Conservation (phyloP, 2,329 filamentous ascomycete genomes). For the Trichoderma asperellum region DNA sequence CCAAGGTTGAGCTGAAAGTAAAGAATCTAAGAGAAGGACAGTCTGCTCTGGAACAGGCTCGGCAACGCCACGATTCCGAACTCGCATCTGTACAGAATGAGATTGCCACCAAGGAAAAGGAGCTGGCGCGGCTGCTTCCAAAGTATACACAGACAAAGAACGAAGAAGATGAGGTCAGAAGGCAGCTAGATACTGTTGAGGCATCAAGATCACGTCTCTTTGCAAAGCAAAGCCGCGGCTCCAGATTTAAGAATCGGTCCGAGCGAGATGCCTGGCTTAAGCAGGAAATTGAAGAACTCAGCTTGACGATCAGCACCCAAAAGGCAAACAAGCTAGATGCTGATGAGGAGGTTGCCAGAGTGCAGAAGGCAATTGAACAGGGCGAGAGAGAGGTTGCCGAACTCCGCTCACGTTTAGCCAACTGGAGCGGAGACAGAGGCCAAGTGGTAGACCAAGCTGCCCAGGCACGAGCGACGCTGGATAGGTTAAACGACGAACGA, state of each 20-base stretch:
- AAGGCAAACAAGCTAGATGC: constrained; percentile 85
- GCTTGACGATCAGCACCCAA: constrained; percentile 74
- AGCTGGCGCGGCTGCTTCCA: constrained; percentile 76
- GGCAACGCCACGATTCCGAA: constrained; percentile 71
- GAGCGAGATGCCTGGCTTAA: constrained; percentile 85
- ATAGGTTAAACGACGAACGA: constrained; percentile 81
- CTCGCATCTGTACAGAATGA: constrained; percentile 72
- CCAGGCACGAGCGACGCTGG: constrained; percentile 75
- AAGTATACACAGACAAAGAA: constrained; percentile 73
- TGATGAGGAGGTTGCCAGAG: constrained; percentile 75
- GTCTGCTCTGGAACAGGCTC: constrained; percentile 73
- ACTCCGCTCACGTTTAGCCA: constrained; percentile 74
- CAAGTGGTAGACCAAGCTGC: constrained; percentile 74
- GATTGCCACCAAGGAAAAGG: constrained; percentile 75
- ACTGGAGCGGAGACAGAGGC: constrained; percentile 75
- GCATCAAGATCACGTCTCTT: constrained; percentile 77
- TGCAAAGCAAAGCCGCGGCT: constrained; percentile 87
- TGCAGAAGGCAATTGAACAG: constrained; percentile 71
- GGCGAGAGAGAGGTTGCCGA: constrained; percentile 74
- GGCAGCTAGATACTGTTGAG: constrained; percentile 76
- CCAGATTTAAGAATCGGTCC: constrained; percentile 83
- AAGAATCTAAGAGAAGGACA: constrained; percentile 84
- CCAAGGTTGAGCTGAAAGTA: constrained; percentile 83
- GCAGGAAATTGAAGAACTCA: constrained; percentile 78
- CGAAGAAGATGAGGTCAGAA: constrained; percentile 71